Conservation (phyloP, 805 yeast species). For the Metschnikowia chrysomelidarum region DNA sequence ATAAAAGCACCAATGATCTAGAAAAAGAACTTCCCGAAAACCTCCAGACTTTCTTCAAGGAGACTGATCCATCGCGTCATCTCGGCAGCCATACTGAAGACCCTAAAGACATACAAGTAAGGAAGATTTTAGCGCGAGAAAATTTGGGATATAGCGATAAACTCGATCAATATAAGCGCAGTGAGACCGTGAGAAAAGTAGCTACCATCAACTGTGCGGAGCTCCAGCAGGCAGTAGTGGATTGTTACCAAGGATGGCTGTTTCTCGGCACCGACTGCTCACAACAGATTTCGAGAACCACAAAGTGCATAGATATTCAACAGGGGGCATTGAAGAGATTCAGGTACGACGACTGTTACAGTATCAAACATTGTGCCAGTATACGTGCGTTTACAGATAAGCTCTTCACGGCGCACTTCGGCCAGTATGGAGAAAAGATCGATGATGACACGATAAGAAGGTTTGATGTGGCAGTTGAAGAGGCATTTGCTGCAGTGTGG, state of each 20-base stretch:
- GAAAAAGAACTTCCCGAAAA: constrained; percentile 34
- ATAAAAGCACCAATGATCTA: constrained; percentile 23
- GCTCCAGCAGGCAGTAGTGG: constrained; percentile 34
- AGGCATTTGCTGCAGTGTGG: constrained; percentile 34
- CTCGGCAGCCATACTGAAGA: constrained; percentile 1
- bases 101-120: constrained; percentile 29
- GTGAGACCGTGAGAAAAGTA: constrained; percentile 25
- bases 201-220: constrained; percentile 40
- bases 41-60: constrained; percentile 31
- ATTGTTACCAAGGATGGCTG: constrained; percentile 35
- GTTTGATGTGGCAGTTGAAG: constrained; percentile 32
- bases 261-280: constrained; percentile 31
- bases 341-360: constrained; percentile 37
- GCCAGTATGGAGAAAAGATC: constrained; percentile 33
- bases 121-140: constrained; percentile 22
- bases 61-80: constrained; percentile 28
- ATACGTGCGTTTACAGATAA: constrained; percentile 37
- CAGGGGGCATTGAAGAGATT: constrained; percentile 32
- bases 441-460: constrained; percentile 25
- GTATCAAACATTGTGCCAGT: constrained; percentile 33
- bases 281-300: constrained; percentile 26
- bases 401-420: constrained; percentile 36
- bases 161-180: constrained; percentile 31
- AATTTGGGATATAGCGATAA: constrained; percentile 23
- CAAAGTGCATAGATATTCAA: constrained; percentile 36